Base-by-base conservation (phyloP, 225 moss, liverwort and hornwort genomes). In the Straminergon stramineum region DNA sequence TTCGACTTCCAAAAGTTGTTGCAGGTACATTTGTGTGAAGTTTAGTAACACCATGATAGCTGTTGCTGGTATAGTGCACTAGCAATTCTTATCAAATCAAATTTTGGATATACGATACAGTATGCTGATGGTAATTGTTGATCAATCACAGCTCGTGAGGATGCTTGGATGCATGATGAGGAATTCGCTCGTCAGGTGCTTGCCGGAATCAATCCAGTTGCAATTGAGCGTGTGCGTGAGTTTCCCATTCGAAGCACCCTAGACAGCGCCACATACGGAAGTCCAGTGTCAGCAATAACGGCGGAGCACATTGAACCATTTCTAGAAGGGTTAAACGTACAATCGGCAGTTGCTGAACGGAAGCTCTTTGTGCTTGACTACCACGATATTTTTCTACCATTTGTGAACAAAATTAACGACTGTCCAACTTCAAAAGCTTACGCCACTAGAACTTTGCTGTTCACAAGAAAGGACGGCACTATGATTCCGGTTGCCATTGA, bases 171-270 rank as follows among this genome's bases (percentile, higher is more conserved):
- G 85, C 92, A 92, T 20, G 97, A 97, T 27, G 94, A 94, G 68
- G 97, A 96, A 81, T 97, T 96, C 89, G 95, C 92, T 32, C 96
- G 95, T 43, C 94, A 97, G 84, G 55, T 92, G 91, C 88, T 97
- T 43, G 94, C 97, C 15, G 97, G 97, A 53, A 91, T 94, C 88
- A 95, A 97, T 73, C 97, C 97, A 15, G 91, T 92, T 58, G 91
- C 89, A 43, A 93, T 97, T 62, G 94, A 95, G 91, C 86, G 95
- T 52, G 92, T 96, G 30, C 86, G 84, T 39, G 89, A 93, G 22
- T 96, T 97, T 79, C 96, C 96, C 60, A 91, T 95, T 43, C 88
- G 86, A 70, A 96, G 93, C 79, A 83, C 91, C 58, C 90, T 95
- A 8, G 94, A 94, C 75, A 66, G 90, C 70, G 71, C 89, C 58